Evolutionary conservation across 192 early-diverging fungal species (phyloP).

Genomic region (Martensiomyces pterosporus): DNA sequence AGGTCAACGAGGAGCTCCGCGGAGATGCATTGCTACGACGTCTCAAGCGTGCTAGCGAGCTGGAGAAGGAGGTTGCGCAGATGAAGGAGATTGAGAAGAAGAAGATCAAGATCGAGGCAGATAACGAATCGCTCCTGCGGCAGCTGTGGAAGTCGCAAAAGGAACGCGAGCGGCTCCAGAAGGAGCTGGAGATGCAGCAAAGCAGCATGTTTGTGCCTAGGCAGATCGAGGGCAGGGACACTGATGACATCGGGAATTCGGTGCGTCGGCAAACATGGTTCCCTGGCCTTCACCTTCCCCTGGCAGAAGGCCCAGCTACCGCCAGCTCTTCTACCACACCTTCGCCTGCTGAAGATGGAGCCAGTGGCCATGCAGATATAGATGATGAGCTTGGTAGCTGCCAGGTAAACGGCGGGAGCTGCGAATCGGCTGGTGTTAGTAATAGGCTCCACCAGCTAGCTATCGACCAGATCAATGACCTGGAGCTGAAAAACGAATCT

Average conservation of each 20-base stretch:
- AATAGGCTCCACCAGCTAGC: neutral
- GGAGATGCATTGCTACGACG: slow-evolving; percentile 48
- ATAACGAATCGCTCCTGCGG: slow-evolving; percentile 47
- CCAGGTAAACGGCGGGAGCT: no score
- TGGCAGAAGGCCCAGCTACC: slow-evolving; percentile 2
- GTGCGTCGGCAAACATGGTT: slow-evolving; percentile 52
- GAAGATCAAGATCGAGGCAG: slow-evolving; percentile 46
- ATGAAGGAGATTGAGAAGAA: slow-evolving; percentile 49
- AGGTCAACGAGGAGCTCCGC: slow-evolving; percentile 67
- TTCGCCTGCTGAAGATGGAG: no score
- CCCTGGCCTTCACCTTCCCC: slow-evolving; percentile 28
- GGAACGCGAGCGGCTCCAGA: slow-evolving; percentile 42
- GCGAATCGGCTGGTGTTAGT: neutral
- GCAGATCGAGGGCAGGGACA: slow-evolving; percentile 5
- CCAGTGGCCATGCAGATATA: no score
- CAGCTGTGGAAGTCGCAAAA: slow-evolving; percentile 48
- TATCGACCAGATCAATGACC: slow-evolving; percentile 1
- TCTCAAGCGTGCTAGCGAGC: slow-evolving; percentile 42
- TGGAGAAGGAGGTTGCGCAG: slow-evolving; percentile 50
- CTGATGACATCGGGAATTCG: neutral
- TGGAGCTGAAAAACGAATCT: slow-evolving; percentile 8
- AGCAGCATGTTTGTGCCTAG: slow-evolving; percentile 26
- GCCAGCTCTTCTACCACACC: neutral
- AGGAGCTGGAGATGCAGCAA: slow-evolving; percentile 42
- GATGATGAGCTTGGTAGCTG: no score